Conservation (phyloP, 768 basidiomycete species). For the Trichaptum fuscoviolaceum region DNA sequence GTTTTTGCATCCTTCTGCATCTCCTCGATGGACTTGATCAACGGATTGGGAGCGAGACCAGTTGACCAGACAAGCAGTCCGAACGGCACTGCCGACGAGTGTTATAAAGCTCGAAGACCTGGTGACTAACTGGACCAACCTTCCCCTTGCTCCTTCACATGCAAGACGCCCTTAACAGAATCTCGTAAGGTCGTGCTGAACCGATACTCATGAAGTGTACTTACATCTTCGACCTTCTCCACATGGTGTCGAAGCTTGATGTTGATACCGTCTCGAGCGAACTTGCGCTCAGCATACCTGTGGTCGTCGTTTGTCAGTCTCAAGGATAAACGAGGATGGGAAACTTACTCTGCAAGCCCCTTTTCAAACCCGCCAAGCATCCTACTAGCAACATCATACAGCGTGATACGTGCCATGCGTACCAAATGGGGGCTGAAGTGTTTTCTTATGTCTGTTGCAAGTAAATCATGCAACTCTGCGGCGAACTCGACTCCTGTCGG, state of each 20-base stretch:
- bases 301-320: conserved; percentile 4
- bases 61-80: conserved; percentile 88
- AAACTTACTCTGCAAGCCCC: conserved; percentile 49
- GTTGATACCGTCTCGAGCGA: conserved; percentile 68
- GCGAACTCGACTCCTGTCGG: conserved; percentile 81
- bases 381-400: conserved; percentile 77
- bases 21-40: conserved; percentile 55
- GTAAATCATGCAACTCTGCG: conserved; percentile 75
- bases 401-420: conserved; percentile 60
- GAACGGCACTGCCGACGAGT: conserved; percentile 55
- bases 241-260: conserved; percentile 73
- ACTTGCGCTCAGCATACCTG: conserved; percentile 66
- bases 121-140: conserved; percentile 30
- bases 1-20: conserved; percentile 59
- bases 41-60: conserved; percentile 76
- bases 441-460: conserved; percentile 56
- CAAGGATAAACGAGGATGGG: conserved; percentile 6
- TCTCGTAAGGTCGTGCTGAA: background rate
- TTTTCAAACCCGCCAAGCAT: conserved; percentile 76
- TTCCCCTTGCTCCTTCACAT: conserved; percentile 68
- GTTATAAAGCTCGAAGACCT: conserved; percentile 9
- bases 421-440: conserved; percentile 58
- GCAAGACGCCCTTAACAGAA: conserved; percentile 52
- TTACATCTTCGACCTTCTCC: conserved; percentile 56
- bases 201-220: conserved; percentile 6